Evolutionary conservation across 2,329 filamentous ascomycete species (phyloP).

Genomic region (Acrodontium crateriforme): DNA sequence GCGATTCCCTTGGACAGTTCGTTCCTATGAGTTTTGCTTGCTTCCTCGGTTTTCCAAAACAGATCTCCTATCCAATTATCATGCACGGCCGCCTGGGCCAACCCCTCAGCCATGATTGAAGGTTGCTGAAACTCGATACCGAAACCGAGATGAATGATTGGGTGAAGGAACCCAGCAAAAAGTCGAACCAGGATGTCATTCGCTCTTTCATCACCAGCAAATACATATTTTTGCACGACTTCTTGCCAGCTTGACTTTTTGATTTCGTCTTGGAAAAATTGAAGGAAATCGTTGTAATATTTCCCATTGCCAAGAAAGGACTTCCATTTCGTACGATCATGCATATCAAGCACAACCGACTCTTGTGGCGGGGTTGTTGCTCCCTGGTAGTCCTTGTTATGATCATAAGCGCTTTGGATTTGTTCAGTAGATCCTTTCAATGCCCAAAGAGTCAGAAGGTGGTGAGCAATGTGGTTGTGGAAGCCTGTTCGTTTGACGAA

Average conservation of each 20-base stretch:
- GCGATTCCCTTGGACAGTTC: conserved; percentile 28
- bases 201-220: conserved; percentile 49
- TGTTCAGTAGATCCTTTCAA: conserved; percentile 50
- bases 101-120: conserved; percentile 63
- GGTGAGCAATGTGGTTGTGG: conserved; percentile 72
- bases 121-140: conserved; percentile 73
- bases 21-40: conserved; percentile 18
- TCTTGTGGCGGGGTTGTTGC: conserved; percentile 27
- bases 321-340: conserved; percentile 42
- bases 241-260: conserved; percentile 46
- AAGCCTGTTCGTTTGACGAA: conserved; percentile 66
- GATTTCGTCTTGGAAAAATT: conserved; percentile 65
- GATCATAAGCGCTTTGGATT: conserved; percentile 50
- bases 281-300: conserved; percentile 60
- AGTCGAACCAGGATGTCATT: conserved; percentile 57
- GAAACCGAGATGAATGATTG: conserved; percentile 69
- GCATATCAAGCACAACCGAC: conserved; percentile 41
- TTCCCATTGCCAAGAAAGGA: conserved; percentile 46
- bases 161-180: conserved; percentile 60
- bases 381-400: conserved; percentile 55
- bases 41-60: conserved; percentile 40
- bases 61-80: conserved; percentile 40
- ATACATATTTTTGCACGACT: conserved; percentile 53
- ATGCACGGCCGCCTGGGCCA: conserved; percentile 66
- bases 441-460: conserved; percentile 62